Base-by-base conservation (phyloP, 768 basidiomycete species). In the Boletus pseudopeckii region DNA sequence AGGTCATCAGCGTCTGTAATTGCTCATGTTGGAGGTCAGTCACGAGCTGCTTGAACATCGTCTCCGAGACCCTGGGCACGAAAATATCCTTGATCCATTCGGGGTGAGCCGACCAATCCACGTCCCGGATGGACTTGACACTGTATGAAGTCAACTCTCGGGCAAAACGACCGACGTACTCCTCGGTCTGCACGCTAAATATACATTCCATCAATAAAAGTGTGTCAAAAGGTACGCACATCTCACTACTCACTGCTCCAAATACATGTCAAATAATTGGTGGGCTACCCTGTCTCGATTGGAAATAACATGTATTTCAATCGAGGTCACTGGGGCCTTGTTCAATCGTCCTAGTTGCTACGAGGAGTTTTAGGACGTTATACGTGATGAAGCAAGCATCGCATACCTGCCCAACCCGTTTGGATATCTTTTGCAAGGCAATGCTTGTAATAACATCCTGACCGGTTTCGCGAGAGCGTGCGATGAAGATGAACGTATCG, bases 221-320 rank as follows among this genome's bases (percentile, higher is more conserved):
- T 2, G 37, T 8, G 3, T 10, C 11, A 9, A 41, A 50, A 30
- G 15, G 7, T 32, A 20, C 13, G 9, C 14, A 4, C 9, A 18
- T 69, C 80, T 62, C 63, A 81, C 79, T 80, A 72, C 84, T 66
- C 65, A 85, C 85, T 84, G 81, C 34, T 85, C 81, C 61, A 84
- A 82, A 70, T 83, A 83, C 33, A 86, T 63, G 62, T 88, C 85
- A 57, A 88, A 86, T 0, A 83, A 63, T 66, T 85, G 83, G 60
- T 85, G 83, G 0, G 84, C 81, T 3, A 84, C 71, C 10, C 82
- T 77, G 64, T 86, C 85, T 13, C 84, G 72, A 61, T 86, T 85
- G 0, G 85, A 86, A 10, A 86, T 79, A 5, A 87, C 85, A 62
- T 86, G 85, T 8, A 86, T 74, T 56, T 87, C 85, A 36, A 86